These are phyloP conservation scores for Wickerhamiella vanderwaltii DNA, from an alignment of 805 yeast species.

Conservation along the genomic window DNA sequence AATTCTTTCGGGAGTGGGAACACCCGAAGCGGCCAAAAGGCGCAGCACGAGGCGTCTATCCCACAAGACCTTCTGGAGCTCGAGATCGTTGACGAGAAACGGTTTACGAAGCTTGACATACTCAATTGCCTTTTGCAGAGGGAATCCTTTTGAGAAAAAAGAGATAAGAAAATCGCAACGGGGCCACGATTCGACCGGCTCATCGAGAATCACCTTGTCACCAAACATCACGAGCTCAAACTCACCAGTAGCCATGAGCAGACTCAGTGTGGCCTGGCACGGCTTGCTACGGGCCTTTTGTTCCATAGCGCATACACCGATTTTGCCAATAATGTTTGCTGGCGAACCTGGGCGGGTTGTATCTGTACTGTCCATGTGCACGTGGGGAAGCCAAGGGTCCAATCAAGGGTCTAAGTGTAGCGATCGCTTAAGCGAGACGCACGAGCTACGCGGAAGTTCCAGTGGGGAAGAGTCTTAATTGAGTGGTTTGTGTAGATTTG, in stretches of 20 bases:
- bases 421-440: too few species aligned
- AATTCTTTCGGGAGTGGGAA: constrained; percentile 78
- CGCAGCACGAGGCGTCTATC: constrained; percentile 81
- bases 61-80: constrained; percentile 92
- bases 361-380: constrained; percentile 1
- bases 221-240: constrained; percentile 95
- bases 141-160: constrained; percentile 93
- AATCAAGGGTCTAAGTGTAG: too few species aligned
- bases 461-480: too few species aligned
- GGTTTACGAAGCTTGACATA: constrained; percentile 87
- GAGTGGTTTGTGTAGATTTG: too few species aligned
- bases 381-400: background rate
- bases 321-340: constrained; percentile 49
- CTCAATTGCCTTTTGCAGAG: constrained; percentile 85
- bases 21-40: constrained; percentile 66
- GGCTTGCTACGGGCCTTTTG: constrained; percentile 93
- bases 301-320: constrained; percentile 99
- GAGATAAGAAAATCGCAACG: constrained; percentile 91
- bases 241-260: constrained; percentile 84
- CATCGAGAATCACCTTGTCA: constrained; percentile 91
- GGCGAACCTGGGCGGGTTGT: constrained; percentile 9
- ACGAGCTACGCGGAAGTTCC: too few species aligned
- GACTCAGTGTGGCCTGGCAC: constrained; percentile 76
- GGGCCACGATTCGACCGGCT: constrained; percentile 93
- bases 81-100: constrained; percentile 72